Evolutionary conservation across 352 stramenopile species (phyloP).

Genomic region (Phytophthora hibernalis): DNA sequence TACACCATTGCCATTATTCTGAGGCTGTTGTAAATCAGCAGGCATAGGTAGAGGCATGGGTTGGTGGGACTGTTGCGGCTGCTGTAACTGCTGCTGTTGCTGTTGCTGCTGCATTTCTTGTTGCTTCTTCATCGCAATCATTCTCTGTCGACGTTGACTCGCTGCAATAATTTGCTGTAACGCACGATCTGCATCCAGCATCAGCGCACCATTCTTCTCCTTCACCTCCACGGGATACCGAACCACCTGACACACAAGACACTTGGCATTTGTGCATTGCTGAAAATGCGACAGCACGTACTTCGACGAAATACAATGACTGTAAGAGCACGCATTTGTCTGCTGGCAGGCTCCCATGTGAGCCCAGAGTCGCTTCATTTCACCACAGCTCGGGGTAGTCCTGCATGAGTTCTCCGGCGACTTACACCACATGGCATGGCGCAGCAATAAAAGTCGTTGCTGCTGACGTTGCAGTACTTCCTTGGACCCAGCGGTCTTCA

Average conservation of each 20-base stretch:
- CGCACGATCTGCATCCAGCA: constrained; percentile 81
- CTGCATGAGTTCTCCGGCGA: constrained; percentile 93
- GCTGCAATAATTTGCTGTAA: constrained; percentile 83
- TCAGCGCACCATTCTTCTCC: constrained; percentile 87
- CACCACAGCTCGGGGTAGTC: constrained; percentile 95
- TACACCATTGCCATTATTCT: constrained; percentile 22
- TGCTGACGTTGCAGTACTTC: constrained; percentile 98
- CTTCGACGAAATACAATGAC: constrained; percentile 98
- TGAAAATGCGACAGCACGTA: constrained; percentile 99
- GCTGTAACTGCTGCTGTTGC: constrained; percentile 33
- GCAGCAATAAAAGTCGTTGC: constrained; percentile 96
- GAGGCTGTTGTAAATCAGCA: constrained; percentile 38
- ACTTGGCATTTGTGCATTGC: constrained; percentile 97
- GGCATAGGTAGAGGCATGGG: constrained; percentile 35
- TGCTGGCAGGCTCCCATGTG: constrained; percentile 98
- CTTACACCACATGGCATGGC: constrained; percentile 98
- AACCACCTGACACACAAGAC: constrained; percentile 97
- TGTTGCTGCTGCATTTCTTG: constrained; percentile 46
- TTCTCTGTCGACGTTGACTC: constrained; percentile 64
- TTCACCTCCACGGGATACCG: constrained; percentile 97
- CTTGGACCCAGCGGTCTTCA: constrained; percentile 82
- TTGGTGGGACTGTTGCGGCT: constrained; percentile 24
- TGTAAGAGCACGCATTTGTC: constrained; percentile 95
- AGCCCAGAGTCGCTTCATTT: constrained; percentile 99
- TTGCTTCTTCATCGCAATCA: constrained; percentile 52